phyloP scores from a whole-genome alignment of 306 rosid genomes.

The Castanea mollissima region DNA sequence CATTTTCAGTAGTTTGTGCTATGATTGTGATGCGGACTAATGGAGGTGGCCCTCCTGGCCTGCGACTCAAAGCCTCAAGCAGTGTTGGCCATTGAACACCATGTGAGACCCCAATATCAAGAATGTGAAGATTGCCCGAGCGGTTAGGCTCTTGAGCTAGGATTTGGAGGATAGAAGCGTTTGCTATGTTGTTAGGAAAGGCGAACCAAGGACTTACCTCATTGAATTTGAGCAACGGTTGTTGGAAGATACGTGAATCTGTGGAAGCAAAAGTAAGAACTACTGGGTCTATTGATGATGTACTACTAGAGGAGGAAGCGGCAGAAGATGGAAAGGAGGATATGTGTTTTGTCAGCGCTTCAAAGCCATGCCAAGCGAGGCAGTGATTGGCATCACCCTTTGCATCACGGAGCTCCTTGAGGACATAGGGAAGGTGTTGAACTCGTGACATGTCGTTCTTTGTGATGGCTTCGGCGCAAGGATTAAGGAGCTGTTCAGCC shows the following conservation, averaged over 20 bases:
- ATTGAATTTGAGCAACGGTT: conserved; percentile 66
- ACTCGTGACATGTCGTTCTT: conserved; percentile 59
- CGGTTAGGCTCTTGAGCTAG: conserved; percentile 48
- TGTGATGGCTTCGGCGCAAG: conserved; percentile 71
- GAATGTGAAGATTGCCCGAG: conserved; percentile 56
- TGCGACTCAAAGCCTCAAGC: conserved; percentile 76
- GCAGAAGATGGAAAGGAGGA: conserved; percentile 35
- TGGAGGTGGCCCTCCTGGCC: conserved; percentile 84
- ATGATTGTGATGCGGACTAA: conserved; percentile 74
- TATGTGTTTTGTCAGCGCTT: conserved; percentile 53
- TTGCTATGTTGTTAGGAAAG: conserved; percentile 78
- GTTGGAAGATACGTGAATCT: conserved; percentile 63
- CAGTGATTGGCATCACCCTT: conserved; percentile 87
- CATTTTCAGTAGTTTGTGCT: conserved; percentile 40
- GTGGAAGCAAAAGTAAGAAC: conserved; percentile 59
- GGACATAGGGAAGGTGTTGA: conserved; percentile 79
- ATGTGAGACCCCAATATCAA: conserved; percentile 92
- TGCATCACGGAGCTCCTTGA: conserved; percentile 73
- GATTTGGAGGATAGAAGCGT: conserved; percentile 76
- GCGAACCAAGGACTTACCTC: conserved; percentile 97
- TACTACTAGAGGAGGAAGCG: conserved; percentile 13
- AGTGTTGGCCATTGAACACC: conserved; percentile 93
- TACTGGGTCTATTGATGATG: conserved; percentile 12
- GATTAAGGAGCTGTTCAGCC: conserved; percentile 92
- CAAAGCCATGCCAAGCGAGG: conserved; percentile 71